A percentile compares a stretch with the other conserved stretches of the same genome.
phyloP scores from a whole-genome alignment of 2,329 filamentous ascomycete genomes.

The Neofusicoccum laricinum region DNA sequence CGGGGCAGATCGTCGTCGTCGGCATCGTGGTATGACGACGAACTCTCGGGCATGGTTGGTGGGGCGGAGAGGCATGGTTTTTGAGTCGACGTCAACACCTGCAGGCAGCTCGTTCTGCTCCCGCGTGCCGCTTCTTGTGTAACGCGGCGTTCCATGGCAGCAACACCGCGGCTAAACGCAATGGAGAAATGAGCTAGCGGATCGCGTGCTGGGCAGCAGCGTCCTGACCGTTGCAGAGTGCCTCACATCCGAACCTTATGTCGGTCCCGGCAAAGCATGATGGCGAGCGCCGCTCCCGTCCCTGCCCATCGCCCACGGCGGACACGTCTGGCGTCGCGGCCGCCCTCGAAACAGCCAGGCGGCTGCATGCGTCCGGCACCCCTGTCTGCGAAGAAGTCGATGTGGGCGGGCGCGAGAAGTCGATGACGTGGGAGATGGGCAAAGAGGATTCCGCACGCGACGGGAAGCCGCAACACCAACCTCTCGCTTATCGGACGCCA shows the following conservation, averaged over 20 bases:
- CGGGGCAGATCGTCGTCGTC: not conserved
- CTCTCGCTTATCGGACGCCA: constrained; percentile 4
- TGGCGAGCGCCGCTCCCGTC: too few species aligned
- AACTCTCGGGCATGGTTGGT: not conserved
- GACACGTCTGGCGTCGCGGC: not conserved
- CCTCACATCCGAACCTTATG: not conserved
- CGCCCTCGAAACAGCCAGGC: too few species aligned
- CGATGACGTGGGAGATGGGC: not conserved
- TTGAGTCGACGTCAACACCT: constrained; percentile 9
- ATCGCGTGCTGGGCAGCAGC: not conserved
- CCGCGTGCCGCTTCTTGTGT: constrained; percentile 3
- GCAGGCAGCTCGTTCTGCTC: not conserved
- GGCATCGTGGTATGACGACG: not conserved
- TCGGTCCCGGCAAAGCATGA: not conserved
- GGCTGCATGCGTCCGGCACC: not conserved
- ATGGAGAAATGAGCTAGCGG: constrained; percentile 6
- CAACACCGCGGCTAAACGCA: not conserved
- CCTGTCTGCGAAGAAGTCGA: not conserved
- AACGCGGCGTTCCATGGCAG: constrained; percentile 6
- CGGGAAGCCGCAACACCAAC: constrained; percentile 8
- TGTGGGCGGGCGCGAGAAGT: not conserved
- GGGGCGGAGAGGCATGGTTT: not conserved
- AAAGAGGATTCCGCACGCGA: not conserved
- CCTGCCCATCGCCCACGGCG: not conserved
- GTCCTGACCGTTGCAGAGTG: not conserved